Evolutionary conservation across 371 early-diverging fungal species (phyloP).

Genomic region (Funneliformis caledonium): DNA sequence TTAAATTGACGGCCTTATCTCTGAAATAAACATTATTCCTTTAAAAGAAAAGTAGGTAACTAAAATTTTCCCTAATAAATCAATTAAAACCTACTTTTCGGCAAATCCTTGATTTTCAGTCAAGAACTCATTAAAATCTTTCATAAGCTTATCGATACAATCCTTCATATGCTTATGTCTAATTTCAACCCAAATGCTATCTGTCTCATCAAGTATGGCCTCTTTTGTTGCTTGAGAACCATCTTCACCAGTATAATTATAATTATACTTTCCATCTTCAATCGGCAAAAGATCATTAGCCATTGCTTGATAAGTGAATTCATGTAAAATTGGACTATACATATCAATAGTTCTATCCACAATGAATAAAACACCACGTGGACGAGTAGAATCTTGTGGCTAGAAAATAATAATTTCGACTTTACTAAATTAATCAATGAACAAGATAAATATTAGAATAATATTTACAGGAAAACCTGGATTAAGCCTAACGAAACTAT

Average conservation of each 20-base stretch:
- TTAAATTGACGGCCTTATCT: slow-evolving; percentile 68
- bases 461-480: slow-evolving; percentile 63
- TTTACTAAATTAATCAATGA: neutral
- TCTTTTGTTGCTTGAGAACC: slow-evolving; percentile 59
- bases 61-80: neutral
- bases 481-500: slow-evolving; percentile 60
- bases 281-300: slow-evolving; percentile 84
- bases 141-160: slow-evolving; percentile 78
- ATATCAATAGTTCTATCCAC: slow-evolving; percentile 91
- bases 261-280: slow-evolving; percentile 74
- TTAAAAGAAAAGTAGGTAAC: too few relatives aligned
- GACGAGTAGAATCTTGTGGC: slow-evolving; percentile 64
- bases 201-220: slow-evolving; percentile 70
- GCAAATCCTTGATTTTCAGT: slow-evolving; percentile 59
- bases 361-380: slow-evolving; percentile 78
- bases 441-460: neutral
- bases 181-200: slow-evolving; percentile 77
- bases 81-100: slow-evolving; percentile 48
- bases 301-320: slow-evolving; percentile 96
- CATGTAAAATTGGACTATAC: slow-evolving; percentile 86
- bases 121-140: slow-evolving; percentile 80
- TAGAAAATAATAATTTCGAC: slow-evolving; percentile 43
- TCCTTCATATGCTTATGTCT: slow-evolving; percentile 95
- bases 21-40: slow-evolving; percentile 40
- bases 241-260: slow-evolving; percentile 57